Evolutionary conservation across 192 early-diverging fungal genomes (phyloP), one percentile per base, ranked within the genome.

Genomic region (Thamnidium elegans): DNA sequence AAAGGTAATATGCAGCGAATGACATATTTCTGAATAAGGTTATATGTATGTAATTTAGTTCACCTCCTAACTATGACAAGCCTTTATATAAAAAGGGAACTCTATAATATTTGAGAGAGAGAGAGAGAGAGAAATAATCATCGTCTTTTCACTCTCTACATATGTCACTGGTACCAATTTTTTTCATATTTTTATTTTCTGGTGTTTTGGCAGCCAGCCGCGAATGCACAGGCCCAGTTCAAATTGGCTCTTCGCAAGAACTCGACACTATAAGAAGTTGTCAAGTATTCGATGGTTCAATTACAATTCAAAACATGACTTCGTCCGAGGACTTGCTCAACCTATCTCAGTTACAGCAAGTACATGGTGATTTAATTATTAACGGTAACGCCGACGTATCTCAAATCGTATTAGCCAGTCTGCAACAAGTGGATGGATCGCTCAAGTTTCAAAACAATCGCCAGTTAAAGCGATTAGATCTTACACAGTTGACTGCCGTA

Each of bases 401-500:
- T 26, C 55, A 55, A 45, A 43, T 74, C 15, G 23, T 36, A 6
- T 50, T 69, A 3, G 67, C 67, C 14, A 55, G 55, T 11, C 45
- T 74, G 0, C 67, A 69, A 19, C 26, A 44, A 17, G 67, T 74
- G 2, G 26, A 53, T 15, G 66, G 67, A 3, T 21, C 46, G 21
- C 31, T 74, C 19, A 45, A 30, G 2, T 30, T 74, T 14, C 46
- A 62, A 19, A 64, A 56, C 21, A 55, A 65, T 30, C 53, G 45
- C 13, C 51, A 43, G 9, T 10, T 74, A n/a, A 56, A 36, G 15
- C 20, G 47, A 17, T 46, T 74, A 14, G 50, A 53, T 45, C 15
- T 74, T 47, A 63, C 72, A 4, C 47, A 60, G 9, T 50, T 74
- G 19, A 69, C 48, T 10, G 43, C 53, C 8, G 50, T 48, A 26